phyloP scores from a whole-genome alignment of 1,284 basidiomycete species.

The Trichosporon ovoides region DNA sequence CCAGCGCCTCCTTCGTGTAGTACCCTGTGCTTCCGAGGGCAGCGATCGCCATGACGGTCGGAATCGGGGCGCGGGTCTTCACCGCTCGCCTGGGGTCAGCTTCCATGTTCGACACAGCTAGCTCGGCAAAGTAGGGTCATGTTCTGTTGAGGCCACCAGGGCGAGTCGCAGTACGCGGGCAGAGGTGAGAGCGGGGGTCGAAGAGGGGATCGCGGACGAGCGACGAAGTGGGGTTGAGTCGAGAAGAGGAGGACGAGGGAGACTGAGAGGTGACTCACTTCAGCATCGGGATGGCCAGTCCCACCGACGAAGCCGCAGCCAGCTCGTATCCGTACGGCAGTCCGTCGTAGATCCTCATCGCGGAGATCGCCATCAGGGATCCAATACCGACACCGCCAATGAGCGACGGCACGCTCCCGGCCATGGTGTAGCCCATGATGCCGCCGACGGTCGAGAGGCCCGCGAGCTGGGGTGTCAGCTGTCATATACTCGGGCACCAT shows the following conservation, averaged over 20 bases:
- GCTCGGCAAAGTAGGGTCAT: no score
- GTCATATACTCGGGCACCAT: no score
- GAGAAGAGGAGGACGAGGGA: no score
- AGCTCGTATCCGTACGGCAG: constrained; percentile 33
- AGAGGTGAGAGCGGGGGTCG: no score
- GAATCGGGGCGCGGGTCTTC: constrained; percentile 25
- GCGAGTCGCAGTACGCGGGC: no score
- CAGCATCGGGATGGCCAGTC: constrained; percentile 7
- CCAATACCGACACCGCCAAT: constrained; percentile 31
- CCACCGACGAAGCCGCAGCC: constrained; percentile 26
- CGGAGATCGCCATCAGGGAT: constrained; percentile 30
- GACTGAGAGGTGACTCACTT: no score
- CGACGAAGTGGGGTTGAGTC: no score
- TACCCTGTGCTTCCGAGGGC: constrained; percentile 32
- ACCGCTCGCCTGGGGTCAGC: constrained; percentile 26
- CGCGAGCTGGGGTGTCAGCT: constrained; percentile 2
- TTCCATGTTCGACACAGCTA: no score
- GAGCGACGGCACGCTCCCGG: constrained; percentile 29
- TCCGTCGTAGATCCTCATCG: constrained; percentile 37
- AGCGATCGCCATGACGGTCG: constrained; percentile 17
- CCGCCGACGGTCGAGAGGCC: constrained; percentile 29
- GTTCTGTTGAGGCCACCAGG: no score
- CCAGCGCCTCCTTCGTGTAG: constrained; percentile 20
- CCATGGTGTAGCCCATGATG: constrained; percentile 32
- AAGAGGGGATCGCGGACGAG: no score